Base-by-base conservation (phyloP, 192 early-diverging fungal species). In the Mortierella antarctica region DNA sequence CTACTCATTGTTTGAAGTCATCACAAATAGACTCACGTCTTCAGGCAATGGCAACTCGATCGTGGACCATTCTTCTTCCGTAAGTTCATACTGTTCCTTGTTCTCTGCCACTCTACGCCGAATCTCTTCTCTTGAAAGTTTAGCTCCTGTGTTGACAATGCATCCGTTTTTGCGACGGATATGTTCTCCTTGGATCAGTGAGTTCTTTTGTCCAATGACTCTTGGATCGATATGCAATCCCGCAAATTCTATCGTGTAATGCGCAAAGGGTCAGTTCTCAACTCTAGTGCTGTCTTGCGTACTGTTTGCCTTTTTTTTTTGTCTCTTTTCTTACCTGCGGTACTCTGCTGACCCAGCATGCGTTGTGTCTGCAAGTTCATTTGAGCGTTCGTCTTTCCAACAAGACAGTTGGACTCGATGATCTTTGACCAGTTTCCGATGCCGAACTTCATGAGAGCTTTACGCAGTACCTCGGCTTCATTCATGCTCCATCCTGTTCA, bases 401-500 rank as follows among this genome's bases (percentile, higher is more conserved):
- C 95, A 5, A 98, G 83, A 70, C 93, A 93, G 48, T 91, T 90
- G 23, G 89, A 91, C 62, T 95, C 96, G 74, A 97, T 95, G 70
- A 98, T 97, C 71, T 96, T 95, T 80, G 92, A 93, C 97, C 97
- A 98, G 82, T 97, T 97, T 40, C 97, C 97, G 44, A 98, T 87
- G 9, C 96, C 97, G 82, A 95, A 95, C 66, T 90, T 88, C 85
- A 97, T 94, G 23, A 97, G 76, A 1, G 96, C 95, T 62, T 92
- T 88, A 20, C 95, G 87, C 48, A 98, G 83, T 6, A 93, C 82
- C 70, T 97, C 91, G 18, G 93, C 90, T 74, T 98, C 96, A 48
- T 92, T 88, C 66, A 89, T 82, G 41, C 92, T 94, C 97, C 97
- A 98, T 21, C 96, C 95, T 90, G 47, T 41, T 31, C 44, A 40